These are phyloP conservation scores for Botrytis aclada DNA, from an alignment of 2,329 filamentous ascomycete genomes.

Conservation along the genomic window DNA sequence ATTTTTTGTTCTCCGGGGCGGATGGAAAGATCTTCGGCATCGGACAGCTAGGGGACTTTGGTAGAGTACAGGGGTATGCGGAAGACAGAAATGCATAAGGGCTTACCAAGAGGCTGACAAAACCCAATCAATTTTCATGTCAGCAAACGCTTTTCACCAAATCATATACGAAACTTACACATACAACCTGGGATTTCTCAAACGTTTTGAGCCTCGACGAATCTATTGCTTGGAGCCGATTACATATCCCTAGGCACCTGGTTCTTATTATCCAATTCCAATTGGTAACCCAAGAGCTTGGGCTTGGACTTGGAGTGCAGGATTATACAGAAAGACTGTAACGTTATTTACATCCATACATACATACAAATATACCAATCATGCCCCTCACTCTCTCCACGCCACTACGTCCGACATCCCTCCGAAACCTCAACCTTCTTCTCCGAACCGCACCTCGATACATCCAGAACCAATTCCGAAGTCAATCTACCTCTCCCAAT, in stretches of 20 bases:
- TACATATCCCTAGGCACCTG: not conserved
- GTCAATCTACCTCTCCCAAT: conserved; percentile 34
- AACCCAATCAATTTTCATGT: conserved; percentile 23
- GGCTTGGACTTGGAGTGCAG: not conserved
- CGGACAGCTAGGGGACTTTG: not conserved
- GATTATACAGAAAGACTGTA: not conserved
- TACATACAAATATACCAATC: conserved; percentile 6
- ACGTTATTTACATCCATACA: not conserved
- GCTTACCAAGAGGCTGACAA: conserved; percentile 21
- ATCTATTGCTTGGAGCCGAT: not conserved
- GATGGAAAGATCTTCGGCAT: not conserved
- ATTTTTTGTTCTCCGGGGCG: not conserved
- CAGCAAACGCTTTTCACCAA: conserved; percentile 22
- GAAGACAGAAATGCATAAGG: not conserved
- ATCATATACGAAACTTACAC: not conserved
- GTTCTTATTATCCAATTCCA: not conserved
- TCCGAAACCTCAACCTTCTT: conserved; percentile 35
- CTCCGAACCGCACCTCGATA: conserved; percentile 35
- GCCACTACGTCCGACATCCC: conserved; percentile 31
- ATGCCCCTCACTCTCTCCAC: conserved; percentile 18
- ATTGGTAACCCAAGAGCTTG: not conserved
- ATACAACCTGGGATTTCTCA: not conserved
- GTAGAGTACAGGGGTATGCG: not conserved
- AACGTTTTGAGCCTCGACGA: not conserved
- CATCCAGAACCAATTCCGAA: conserved; percentile 34